Conservation (phyloP, 345 rosid genomes). For the Diplotaxis tenuifolia region DNA sequence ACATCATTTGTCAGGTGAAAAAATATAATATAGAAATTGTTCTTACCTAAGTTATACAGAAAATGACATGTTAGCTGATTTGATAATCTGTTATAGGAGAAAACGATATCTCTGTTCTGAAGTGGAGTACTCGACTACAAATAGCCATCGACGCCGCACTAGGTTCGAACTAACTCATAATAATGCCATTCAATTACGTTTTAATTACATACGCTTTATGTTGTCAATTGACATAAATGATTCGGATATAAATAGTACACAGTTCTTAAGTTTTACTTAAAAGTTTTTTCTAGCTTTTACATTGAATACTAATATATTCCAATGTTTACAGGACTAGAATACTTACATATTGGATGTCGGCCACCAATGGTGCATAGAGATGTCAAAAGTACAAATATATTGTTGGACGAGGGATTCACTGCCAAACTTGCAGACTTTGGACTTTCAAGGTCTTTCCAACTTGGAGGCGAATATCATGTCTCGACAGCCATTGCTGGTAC, state of each 20-base stretch:
- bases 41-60: neutral
- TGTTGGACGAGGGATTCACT: neutral
- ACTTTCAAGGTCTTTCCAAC: conserved; percentile 12
- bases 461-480: neutral
- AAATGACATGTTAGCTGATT: neutral
- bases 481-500: neutral
- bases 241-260: neutral
- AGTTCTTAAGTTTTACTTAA: neutral
- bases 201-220: neutral
- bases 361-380: neutral
- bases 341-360: neutral
- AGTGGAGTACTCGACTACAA: conserved; percentile 43
- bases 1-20: conserved; percentile 24
- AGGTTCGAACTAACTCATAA: neutral
- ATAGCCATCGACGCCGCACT: conserved; percentile 39
- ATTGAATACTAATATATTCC: neutral
- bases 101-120: neutral
- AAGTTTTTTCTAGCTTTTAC: neutral
- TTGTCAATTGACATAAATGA: neutral
- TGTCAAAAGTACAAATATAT: neutral
- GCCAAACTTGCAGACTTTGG: conserved; percentile 15
- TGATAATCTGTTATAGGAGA: neutral
- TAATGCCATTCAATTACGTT: neutral
- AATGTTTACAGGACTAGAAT: neutral
- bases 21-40: neutral